Base-by-base conservation (phyloP, 2,329 filamentous ascomycete species). In the Dendrostoma leiphaemia region DNA sequence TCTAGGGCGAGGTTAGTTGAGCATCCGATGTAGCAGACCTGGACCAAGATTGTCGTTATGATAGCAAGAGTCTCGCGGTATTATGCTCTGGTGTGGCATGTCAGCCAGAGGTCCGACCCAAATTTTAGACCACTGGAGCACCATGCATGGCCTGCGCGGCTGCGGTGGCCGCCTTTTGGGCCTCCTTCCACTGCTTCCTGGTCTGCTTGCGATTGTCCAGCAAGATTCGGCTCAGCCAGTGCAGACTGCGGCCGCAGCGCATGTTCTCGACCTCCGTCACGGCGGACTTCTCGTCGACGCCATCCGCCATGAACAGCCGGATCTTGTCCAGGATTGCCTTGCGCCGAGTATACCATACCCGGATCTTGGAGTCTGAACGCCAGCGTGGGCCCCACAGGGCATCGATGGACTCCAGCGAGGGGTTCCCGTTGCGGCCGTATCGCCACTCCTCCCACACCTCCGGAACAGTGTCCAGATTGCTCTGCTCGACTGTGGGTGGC, bases 291-390 rank as follows among this genome's bases (percentile, higher is more conserved):
- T 72, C 69, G 37, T 64, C 64, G 59, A 71, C 63, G 4, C 69
- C 69, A 41, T 71, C 68, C 26, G 60, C 60, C 35, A 71, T 67
- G 53, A 64, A 66, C 43, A 71, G 69, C 54, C 68, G 70, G 37
- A 72, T 68, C 58, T 71, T 71, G 51, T 71, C 69, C 66, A 67
- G 68, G 38, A 72, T 69, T n/a, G 71, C 67, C 60, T 72, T 72
- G 47, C 69, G 65, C 43, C 69, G 63, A 32, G 66, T 69, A 53
- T 71, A 72, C 67, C 69, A 72, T n/a, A 67, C 69, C 23, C 69
- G 61, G 12, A 69, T 67, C 28, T 67, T 66, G 19, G 68, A 64
- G 43, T 71, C 69, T 3, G 66, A 68, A n/a, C 69, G 66, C 69
- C 69, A 72, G 24, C 68, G 62, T 15, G 69, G 68, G 2, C 67